phyloP scores from a whole-genome alignment of 768 basidiomycete genomes.

The Lanmaoa rubissima region DNA sequence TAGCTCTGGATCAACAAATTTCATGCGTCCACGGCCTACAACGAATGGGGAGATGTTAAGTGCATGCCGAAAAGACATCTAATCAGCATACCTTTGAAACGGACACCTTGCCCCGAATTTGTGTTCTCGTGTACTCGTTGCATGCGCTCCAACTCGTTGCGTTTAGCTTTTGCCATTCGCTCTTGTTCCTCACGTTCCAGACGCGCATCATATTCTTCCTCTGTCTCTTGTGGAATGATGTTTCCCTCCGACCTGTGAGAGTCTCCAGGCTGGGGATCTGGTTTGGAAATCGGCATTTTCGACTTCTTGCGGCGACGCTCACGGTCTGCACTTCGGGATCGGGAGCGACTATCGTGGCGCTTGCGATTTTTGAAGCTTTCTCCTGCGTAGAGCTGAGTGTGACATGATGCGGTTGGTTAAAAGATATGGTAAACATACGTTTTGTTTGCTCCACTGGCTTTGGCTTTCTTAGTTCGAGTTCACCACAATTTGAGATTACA shows the following conservation, averaged over 20 bases:
- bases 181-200: conserved; percentile 68
- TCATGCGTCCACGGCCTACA: conserved; percentile 64
- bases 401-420: not conserved
- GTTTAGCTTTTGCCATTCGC: conserved; percentile 46
- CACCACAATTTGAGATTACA: conserved; percentile 74
- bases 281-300: conserved; percentile 15
- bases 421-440: conserved; percentile 9
- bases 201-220: conserved; percentile 70
- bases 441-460: conserved; percentile 9
- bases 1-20: conserved; percentile 59
- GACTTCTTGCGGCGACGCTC: conserved; percentile 29
- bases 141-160: conserved; percentile 48
- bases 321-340: conserved; percentile 29
- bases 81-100: conserved; percentile 56
- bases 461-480: conserved; percentile 64
- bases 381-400: not conserved
- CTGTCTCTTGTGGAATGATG: conserved; percentile 47
- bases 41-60: not conserved
- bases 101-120: conserved; percentile 43
- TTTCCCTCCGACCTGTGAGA: conserved; percentile 1
- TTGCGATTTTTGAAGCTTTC: conserved; percentile 16
- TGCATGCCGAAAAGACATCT: not conserved
- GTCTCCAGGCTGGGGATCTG: conserved; percentile 10
- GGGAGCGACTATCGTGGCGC: conserved; percentile 21
- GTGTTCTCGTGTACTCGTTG: conserved; percentile 38